phyloP scores from a whole-genome alignment of 805 yeast species.

The Wickerhamomyces silvicola region DNA sequence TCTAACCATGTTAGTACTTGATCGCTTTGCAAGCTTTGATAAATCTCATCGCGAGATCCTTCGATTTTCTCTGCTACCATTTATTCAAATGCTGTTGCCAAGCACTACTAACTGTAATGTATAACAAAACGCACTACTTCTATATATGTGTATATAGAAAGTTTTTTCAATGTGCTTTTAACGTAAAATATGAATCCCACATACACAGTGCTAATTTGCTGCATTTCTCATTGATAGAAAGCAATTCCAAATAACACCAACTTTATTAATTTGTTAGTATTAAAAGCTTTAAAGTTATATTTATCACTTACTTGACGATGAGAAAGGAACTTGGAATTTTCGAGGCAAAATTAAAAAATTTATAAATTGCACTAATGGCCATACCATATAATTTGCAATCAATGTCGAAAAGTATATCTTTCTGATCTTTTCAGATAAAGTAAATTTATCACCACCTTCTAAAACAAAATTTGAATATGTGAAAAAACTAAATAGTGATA shows the following conservation, averaged over 20 bases:
- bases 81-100: no score
- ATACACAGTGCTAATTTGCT: slow-evolving; percentile 17
- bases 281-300: no score
- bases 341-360: slow-evolving; percentile 68
- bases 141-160: no score
- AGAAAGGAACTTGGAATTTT: slow-evolving; percentile 82
- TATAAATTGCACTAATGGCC: slow-evolving; percentile 78
- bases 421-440: slow-evolving; percentile 56
- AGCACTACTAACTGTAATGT: no score
- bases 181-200: no score
- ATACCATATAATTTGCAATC: slow-evolving; percentile 62
- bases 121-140: no score
- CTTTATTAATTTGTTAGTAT: slow-evolving; percentile 14
- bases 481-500: slow-evolving; percentile 74
- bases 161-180: no score
- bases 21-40: no score
- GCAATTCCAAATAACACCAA: slow-evolving; percentile 93
- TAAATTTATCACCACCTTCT: slow-evolving; percentile 65
- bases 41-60: no score
- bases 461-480: slow-evolving; percentile 76
- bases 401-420: slow-evolving; percentile 63
- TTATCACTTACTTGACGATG: slow-evolving; percentile 68
- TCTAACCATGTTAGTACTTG: no score
- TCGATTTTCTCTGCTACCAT: no score
- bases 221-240: slow-evolving; percentile 79